Conservation (phyloP, 306 rosid genomes). For the Ziziphus jujuba region DNA sequence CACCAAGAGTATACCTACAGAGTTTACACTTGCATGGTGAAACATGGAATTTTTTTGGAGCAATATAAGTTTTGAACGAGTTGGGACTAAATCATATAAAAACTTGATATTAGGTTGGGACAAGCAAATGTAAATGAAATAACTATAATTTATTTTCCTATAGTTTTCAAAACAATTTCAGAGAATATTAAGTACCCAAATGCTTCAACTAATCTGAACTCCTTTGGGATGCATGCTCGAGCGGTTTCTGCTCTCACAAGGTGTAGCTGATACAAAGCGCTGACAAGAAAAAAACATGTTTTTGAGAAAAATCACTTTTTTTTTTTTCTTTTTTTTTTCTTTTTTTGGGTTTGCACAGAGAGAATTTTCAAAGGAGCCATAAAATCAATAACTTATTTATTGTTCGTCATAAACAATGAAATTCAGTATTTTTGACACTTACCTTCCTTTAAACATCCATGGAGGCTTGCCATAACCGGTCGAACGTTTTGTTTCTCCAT, state of each 20-base stretch:
- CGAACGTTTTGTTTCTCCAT: constrained; percentile 42
- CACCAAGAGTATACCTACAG: constrained; percentile 88
- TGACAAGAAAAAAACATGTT: constrained; percentile 18
- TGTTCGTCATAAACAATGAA: not conserved
- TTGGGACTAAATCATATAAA: not conserved
- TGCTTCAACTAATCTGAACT: constrained; percentile 82
- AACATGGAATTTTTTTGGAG: not conserved
- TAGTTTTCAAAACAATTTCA: not conserved
- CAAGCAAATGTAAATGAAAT: not conserved
- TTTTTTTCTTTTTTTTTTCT: too few species aligned
- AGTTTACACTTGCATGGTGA: not conserved
- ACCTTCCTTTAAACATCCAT: constrained; percentile 87
- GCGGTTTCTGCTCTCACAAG: constrained; percentile 82
- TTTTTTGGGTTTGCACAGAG: not conserved
- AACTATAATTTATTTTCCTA: constrained; percentile 2
- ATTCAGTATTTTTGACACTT: constrained; percentile 1
- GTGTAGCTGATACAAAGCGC: constrained; percentile 93
- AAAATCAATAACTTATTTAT: not conserved
- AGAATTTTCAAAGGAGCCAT: not conserved
- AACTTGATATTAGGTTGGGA: not conserved
- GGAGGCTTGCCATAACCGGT: constrained; percentile 81
- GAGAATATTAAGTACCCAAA: constrained; percentile 55
- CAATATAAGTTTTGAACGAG: not conserved
- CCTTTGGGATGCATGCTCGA: constrained; percentile 76
- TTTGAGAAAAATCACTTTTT: not conserved